Evolutionary conservation across 2,329 filamentous ascomycete genomes (phyloP), one percentile per base, ranked within the genome.

Genomic region (Penicillium brevicompactum): DNA sequence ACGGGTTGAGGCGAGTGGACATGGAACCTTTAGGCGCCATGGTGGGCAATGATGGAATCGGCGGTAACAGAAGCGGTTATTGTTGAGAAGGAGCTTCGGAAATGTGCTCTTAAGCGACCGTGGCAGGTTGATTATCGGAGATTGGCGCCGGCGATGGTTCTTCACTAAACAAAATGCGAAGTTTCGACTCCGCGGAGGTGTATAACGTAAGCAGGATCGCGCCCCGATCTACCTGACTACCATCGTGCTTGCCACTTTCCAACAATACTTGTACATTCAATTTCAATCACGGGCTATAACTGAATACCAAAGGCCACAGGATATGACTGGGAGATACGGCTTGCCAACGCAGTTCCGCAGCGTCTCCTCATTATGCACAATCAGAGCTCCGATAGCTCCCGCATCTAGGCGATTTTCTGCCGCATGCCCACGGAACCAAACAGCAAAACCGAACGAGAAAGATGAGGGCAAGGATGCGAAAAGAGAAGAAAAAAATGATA

Each of bases 11-110:
- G 51, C 72, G 72, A 56, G 76, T 79, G n/a, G 75, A 69, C 40
- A 70, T 67, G 47, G 59, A 65, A 54, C 72, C 74, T 63, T 78
- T 77, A 44, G 73, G 68, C 63, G 76, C 72, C 77, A 79, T 79
- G 43, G 48, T 70, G 64, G 47, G 57, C 44, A 31, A 43, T 41
- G 21, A 13, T 27, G 22, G 6, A 14, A 45, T 21, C 21, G 37
- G 7, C 40, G 18, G 7, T 30, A 34, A 34, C 16, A 27, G n/a
- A 45, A n/a, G 21, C n/a, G 9, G 27, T 8, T 13, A 40, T 22
- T 16, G 18, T 52, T 27, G n/a, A 3, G n/a, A 46, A 14, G 6
- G 16, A 50, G 22, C 37, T 46, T 14, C 46, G 22, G 32, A 43
- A 13, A 49, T 38, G 44, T 53, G 49, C 52, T 43, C 50, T 55